Evolutionary conservation across 345 rosid genomes (phyloP).

Genomic region (Lumnitzera racemosa): DNA sequence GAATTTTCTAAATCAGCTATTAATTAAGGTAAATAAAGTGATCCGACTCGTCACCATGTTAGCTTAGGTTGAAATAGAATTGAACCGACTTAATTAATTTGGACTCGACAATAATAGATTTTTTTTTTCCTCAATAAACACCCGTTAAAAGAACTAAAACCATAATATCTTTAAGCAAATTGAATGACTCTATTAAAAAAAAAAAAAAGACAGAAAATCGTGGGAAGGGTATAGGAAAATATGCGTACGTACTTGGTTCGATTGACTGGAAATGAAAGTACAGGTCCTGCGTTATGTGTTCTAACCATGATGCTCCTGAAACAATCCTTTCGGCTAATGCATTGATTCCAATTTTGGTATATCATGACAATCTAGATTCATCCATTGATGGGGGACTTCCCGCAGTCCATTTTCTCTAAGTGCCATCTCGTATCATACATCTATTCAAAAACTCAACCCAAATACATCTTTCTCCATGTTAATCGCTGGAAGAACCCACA

Average conservation of each 20-base stretch:
- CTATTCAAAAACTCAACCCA: conserved; percentile 30
- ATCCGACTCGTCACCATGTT: no score
- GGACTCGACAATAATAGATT: no score
- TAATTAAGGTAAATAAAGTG: no score
- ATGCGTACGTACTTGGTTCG: conserved; percentile 7
- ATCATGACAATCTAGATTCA: conserved; percentile 32
- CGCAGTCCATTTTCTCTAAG: conserved; percentile 24
- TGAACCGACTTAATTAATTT: no score
- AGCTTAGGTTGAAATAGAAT: no score
- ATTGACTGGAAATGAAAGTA: conserved; percentile 15
- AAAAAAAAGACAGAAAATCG: no score
- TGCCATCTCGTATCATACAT: conserved; percentile 13
- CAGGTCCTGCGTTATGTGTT: conserved; percentile 12
- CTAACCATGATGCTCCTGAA: conserved; percentile 25
- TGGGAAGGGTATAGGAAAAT: no score
- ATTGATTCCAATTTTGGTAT: conserved; percentile 25
- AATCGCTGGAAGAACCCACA: conserved; percentile 15
- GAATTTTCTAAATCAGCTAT: no score
- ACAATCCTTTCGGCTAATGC: conserved; percentile 29
- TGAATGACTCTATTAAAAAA: no score
- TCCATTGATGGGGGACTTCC: conserved; percentile 45
- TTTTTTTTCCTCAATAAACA: no score
- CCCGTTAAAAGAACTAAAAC: no score
- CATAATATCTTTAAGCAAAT: no score
- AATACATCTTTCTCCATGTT: conserved; percentile 19